Evolutionary conservation across 2,329 filamentous ascomycete species (phyloP).

Genomic region (Alternaria longipes): DNA sequence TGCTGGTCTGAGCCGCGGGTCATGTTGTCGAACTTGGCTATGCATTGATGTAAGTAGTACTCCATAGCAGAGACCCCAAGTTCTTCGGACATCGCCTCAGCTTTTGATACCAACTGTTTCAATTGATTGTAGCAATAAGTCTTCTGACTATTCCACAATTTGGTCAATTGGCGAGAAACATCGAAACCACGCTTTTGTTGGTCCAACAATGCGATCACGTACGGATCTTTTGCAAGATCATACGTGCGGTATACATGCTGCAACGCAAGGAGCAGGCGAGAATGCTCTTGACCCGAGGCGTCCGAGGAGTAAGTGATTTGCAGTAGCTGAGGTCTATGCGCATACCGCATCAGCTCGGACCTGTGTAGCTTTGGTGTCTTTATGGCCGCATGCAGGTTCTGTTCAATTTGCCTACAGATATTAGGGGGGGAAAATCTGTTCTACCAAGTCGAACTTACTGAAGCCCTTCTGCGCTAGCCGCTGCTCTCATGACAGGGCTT

Average conservation of each 20-base stretch:
- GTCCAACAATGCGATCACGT: constrained; percentile 45
- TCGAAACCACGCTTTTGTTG: constrained; percentile 35
- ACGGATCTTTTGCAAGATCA: constrained; percentile 53
- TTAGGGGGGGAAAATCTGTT: constrained; percentile 21
- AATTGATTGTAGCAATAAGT: constrained; percentile 55
- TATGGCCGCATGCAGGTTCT: constrained; percentile 74
- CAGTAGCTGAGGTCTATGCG: constrained; percentile 70
- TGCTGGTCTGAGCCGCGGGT: constrained; percentile 29
- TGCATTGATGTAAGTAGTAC: constrained; percentile 52
- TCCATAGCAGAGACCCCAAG: constrained; percentile 51
- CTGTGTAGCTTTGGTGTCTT: constrained; percentile 74
- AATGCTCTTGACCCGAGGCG: not conserved
- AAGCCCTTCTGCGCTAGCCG: constrained; percentile 59
- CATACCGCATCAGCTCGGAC: constrained; percentile 72
- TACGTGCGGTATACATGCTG: constrained; percentile 31
- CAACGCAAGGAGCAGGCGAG: constrained; percentile 30
- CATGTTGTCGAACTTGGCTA: constrained; percentile 37
- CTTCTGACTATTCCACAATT: constrained; percentile 40
- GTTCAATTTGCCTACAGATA: constrained; percentile 65
- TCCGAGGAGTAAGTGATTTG: constrained; percentile 47
- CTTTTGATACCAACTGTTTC: constrained; percentile 43
- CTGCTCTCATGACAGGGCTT: constrained; percentile 74
- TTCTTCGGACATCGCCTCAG: constrained; percentile 47
- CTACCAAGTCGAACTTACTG: constrained; percentile 47
- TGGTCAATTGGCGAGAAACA: constrained; percentile 33